Percentiles rank a stretch among this genome's conserved stretches.
Evolutionary conservation across 2,329 filamentous ascomycete species (phyloP).

Genomic region (Neurospora sp.): DNA sequence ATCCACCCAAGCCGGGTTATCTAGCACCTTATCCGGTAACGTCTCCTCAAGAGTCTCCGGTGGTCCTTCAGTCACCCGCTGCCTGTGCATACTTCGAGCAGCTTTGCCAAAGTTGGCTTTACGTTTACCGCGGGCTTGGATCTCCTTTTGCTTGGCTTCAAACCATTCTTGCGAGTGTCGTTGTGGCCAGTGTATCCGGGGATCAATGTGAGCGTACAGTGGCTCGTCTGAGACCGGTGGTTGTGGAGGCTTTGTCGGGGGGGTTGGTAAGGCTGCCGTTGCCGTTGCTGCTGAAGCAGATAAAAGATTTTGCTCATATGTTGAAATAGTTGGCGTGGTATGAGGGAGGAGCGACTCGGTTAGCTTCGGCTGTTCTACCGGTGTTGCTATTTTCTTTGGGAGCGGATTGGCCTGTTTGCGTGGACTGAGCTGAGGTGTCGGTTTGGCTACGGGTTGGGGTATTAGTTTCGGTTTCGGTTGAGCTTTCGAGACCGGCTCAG

Average conservation of each 20-base stretch:
- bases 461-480: background rate
- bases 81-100: slow-evolving; percentile 26
- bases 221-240: slow-evolving; percentile 19
- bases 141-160: slow-evolving; percentile 38
- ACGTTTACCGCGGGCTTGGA: slow-evolving; percentile 35
- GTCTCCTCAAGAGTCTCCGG: slow-evolving; percentile 18
- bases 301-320: background rate
- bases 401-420: slow-evolving; percentile 3
- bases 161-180: slow-evolving; percentile 36
- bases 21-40: slow-evolving; percentile 34
- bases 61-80: slow-evolving; percentile 15
- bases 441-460: background rate
- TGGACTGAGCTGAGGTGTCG: background rate
- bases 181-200: slow-evolving; percentile 37
- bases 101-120: slow-evolving; percentile 43
- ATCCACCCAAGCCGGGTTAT: slow-evolving; percentile 35
- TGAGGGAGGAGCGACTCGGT: background rate
- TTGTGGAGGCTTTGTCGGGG: slow-evolving; percentile 5
- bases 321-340: background rate
- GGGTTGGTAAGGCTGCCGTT: slow-evolving; percentile 1
- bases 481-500: background rate
- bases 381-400: slow-evolving; percentile 8
- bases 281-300: background rate
- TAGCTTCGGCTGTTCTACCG: slow-evolving; percentile 5
- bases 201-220: slow-evolving; percentile 39